Percentiles rank a stretch among this genome's conserved stretches.
Evolutionary conservation across 1,284 basidiomycete species (phyloP).

Genomic region (Sporisorium scitamineum): DNA sequence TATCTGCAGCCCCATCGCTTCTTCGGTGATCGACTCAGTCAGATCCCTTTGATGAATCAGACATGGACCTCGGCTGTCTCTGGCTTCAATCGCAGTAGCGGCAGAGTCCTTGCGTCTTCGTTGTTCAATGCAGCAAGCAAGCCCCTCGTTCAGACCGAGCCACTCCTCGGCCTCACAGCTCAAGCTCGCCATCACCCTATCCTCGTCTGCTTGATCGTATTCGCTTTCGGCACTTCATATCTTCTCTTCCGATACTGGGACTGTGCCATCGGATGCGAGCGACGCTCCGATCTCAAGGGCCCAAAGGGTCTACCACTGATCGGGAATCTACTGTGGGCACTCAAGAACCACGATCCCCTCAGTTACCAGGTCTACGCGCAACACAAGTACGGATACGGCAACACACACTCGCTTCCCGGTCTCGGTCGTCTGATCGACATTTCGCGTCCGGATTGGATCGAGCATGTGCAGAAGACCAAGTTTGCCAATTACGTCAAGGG

Average conservation of each 20-base stretch:
- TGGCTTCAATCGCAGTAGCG: not conserved
- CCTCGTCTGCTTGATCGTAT: not conserved
- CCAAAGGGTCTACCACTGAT: conserved; percentile 12
- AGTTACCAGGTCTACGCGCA: conserved; percentile 1
- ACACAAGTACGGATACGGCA: conserved; percentile 3
- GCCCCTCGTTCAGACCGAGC: not conserved
- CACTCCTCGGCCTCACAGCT: not conserved
- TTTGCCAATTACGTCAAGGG: conserved; percentile 25
- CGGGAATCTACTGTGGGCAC: conserved; percentile 16
- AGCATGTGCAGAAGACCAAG: conserved; percentile 32
- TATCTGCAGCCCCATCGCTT: conserved; percentile 1
- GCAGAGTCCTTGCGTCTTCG: not conserved
- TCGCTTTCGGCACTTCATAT: not conserved
- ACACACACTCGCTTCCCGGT: conserved; percentile 13
- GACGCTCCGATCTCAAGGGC: conserved; percentile 11
- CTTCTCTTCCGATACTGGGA: conserved; percentile 9
- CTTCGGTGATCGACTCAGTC: not conserved
- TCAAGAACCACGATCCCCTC: conserved; percentile 19
- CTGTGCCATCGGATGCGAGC: conserved; percentile 15
- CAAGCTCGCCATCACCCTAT: conserved; percentile 1
- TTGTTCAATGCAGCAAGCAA: conserved; percentile 1
- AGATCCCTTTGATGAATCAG: not conserved
- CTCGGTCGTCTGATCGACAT: conserved; percentile 21
- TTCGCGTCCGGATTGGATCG: conserved; percentile 25
- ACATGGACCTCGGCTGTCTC: not conserved